These are phyloP conservation scores for Thielaviopsis populi DNA, from an alignment of 2,329 filamentous ascomycete species.

Conservation along the genomic window DNA sequence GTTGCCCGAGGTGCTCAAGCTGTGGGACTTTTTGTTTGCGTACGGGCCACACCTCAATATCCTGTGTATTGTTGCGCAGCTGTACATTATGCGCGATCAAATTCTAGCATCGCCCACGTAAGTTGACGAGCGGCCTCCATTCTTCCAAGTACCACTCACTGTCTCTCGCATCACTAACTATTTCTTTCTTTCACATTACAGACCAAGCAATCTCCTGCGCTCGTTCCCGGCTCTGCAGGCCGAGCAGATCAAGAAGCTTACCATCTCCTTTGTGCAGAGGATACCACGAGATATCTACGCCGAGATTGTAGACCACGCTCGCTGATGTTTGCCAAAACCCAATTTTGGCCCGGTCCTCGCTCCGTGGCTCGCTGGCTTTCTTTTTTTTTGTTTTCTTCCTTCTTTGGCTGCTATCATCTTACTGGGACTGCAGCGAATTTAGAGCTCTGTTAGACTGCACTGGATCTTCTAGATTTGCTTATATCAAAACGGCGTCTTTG, in stretches of 20 bases:
- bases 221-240: constrained; percentile 75
- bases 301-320: constrained; percentile 77
- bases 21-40: constrained; percentile 96
- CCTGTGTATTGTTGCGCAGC: constrained; percentile 86
- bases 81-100: constrained; percentile 73
- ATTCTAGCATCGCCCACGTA: constrained; percentile 76
- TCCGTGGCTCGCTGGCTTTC: too few species aligned
- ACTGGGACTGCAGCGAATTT: too few species aligned
- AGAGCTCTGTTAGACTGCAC: too few species aligned
- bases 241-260: constrained; percentile 68
- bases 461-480: too few species aligned
- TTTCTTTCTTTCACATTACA: constrained; percentile 25
- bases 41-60: constrained; percentile 93
- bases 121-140: constrained; percentile 18
- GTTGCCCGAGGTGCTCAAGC: constrained; percentile 73
- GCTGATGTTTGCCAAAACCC: constrained; percentile 28
- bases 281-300: constrained; percentile 83
- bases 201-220: constrained; percentile 82
- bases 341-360: too few species aligned
- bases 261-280: constrained; percentile 73
- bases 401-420: too few species aligned
- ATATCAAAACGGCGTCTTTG: too few species aligned
- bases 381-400: too few species aligned
- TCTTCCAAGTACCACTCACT: too few species aligned
- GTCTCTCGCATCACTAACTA: constrained; percentile 8